A percentile compares a stretch with the other conserved stretches of the same genome.
Evolutionary conservation across 1,139 yeast species (phyloP).

Genomic region (Saccharomyces hybrid): DNA sequence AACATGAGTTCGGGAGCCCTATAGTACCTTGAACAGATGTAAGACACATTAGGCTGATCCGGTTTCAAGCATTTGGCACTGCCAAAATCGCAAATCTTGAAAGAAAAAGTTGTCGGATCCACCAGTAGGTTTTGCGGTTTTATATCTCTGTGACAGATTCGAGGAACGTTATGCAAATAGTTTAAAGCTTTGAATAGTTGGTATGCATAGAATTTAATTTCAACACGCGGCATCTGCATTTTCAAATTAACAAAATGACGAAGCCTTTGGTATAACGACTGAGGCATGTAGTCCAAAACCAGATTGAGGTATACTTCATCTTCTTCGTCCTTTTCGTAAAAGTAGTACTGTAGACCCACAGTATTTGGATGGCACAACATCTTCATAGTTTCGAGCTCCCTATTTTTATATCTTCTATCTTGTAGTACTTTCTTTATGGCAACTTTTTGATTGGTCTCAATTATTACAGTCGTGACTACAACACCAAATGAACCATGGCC

Average conservation of each 20-base stretch:
- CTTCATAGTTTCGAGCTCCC: slow-evolving; percentile 95
- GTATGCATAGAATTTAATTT: slow-evolving; percentile 82
- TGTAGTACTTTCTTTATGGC: slow-evolving; percentile 94
- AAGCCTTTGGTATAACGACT: slow-evolving; percentile 84
- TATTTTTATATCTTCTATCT: slow-evolving; percentile 89
- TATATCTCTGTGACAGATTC: slow-evolving; percentile 95
- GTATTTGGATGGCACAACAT: slow-evolving; percentile 73
- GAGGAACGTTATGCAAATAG: slow-evolving; percentile 74
- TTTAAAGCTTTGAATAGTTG: slow-evolving; percentile 88
- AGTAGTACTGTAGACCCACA: slow-evolving; percentile 81
- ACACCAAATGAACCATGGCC: slow-evolving; percentile 98
- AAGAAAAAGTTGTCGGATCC: slow-evolving; percentile 73
- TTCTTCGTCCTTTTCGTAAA: slow-evolving; percentile 55
- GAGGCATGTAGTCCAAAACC: slow-evolving; percentile 88
- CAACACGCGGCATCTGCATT: slow-evolving; percentile 77
- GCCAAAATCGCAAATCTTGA: slow-evolving; percentile 96
- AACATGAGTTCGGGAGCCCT: slow-evolving; percentile 91
- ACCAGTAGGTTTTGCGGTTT: slow-evolving; percentile 91
- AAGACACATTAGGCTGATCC: slow-evolving; percentile 87
- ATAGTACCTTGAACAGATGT: slow-evolving; percentile 92
- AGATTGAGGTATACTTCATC: slow-evolving; percentile 72
- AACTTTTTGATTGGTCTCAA: slow-evolving; percentile 68
- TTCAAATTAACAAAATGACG: slow-evolving; percentile 74
- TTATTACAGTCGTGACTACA: slow-evolving; percentile 77
- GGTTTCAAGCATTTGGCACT: slow-evolving; percentile 88